A percentile compares a stretch with the other conserved stretches of the same genome.
Evolutionary conservation across 345 rosid genomes (phyloP).

Genomic region (Dimocarpus longan): DNA sequence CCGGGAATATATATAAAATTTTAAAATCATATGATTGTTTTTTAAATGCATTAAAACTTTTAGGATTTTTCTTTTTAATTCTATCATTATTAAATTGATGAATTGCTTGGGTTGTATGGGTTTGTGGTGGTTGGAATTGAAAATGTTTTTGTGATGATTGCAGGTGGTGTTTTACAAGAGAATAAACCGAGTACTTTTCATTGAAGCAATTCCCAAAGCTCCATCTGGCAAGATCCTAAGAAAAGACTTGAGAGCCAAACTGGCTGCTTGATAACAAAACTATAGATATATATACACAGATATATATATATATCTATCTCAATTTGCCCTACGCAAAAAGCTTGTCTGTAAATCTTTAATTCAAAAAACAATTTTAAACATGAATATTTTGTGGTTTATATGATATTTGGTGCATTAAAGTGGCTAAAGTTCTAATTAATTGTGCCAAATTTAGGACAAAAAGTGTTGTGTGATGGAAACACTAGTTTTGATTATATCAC

Average conservation of each 20-base stretch:
- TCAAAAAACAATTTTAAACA: neutral
- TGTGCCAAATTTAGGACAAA: too few species aligned
- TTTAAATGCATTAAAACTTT: too few species aligned
- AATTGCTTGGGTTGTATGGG: too few species aligned
- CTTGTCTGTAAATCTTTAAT: neutral
- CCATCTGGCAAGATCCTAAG: slow-evolving; percentile 77
- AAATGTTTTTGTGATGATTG: neutral
- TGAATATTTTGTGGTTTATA: too few species aligned
- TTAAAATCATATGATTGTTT: too few species aligned
- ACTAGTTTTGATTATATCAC: neutral
- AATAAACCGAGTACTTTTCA: slow-evolving; percentile 52
- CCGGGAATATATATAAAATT: too few species aligned
- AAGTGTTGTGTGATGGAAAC: too few species aligned
- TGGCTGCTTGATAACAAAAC: slow-evolving; percentile 36
- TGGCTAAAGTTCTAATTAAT: neutral
- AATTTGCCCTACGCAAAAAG: neutral
- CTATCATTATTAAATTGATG: too few species aligned
- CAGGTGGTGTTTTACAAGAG: slow-evolving; percentile 79
- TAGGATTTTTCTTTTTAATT: too few species aligned
- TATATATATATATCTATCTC: too few species aligned
- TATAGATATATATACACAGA: neutral
- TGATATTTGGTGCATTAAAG: neutral
- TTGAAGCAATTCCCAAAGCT: slow-evolving; percentile 69
- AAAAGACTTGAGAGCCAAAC: slow-evolving; percentile 58
- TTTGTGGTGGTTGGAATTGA: neutral